Evolutionary conservation across 2,329 filamentous ascomycete genomes (phyloP), one percentile per base, ranked within the genome.

Genomic region (Trichophyton rubrum): DNA sequence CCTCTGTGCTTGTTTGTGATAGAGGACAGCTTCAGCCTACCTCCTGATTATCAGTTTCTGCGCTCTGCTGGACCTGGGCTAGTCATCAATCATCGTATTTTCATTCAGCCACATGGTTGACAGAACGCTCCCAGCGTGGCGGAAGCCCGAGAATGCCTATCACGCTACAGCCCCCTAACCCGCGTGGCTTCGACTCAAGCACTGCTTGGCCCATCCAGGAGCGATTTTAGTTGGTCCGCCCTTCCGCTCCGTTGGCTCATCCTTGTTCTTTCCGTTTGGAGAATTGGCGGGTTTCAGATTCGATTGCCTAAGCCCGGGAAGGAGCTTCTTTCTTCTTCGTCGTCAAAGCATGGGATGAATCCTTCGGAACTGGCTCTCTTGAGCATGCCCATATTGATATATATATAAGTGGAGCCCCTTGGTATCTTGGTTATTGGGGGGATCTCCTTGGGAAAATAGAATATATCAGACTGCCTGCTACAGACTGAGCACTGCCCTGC

Each of bases 241-340:
- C 11, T 55, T 35, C 27, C 27, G 30, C 27, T 55, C 51, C n/a
- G 27, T 20, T 35, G 51, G 51, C 24, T 55, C 51, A 13, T 55
- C 51, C 51, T 55, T 7, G 51, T 55, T 38, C 51, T 55, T 55
- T 55, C 51, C 51, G 51, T 20, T 55, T 55, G 27, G 15, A 55
- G 51, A 27, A 35, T 6, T 55, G 27, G 51, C 51, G 51, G 9
- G 51, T 55, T 55, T 55, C 51, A 55, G 24, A 20, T 55, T 38
- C 51, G 24, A 55, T 55, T 15, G 9, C 3, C 51, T 15, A 30
- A 27, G 27, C 15, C 27, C 8, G n/a, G 51, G 51, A 55, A 55
- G 51, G 51, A 55, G 51, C 51, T 55, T 55, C 27, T 55, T 55
- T 38, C 24, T 51, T 51, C 6, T 27, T 27, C 22, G 17, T 20